phyloP scores from a whole-genome alignment of 805 yeast genomes.

The Metschnikowia chrysomelidarum region DNA sequence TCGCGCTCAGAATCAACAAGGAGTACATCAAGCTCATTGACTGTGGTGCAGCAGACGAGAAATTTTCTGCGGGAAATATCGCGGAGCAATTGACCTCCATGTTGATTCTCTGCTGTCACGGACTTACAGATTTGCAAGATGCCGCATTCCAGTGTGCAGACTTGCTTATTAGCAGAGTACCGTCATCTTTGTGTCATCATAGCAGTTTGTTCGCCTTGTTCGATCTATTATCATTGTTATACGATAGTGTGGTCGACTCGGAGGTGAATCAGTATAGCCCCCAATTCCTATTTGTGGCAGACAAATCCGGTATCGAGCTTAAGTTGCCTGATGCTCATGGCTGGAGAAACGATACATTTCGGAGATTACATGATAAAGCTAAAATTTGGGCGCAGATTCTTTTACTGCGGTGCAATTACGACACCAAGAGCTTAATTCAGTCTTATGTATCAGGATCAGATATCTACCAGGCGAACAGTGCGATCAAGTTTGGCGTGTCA shows the following conservation, averaged over 20 bases:
- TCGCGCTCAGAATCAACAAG: conserved; percentile 58
- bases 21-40: conserved; percentile 55
- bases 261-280: conserved; percentile 86
- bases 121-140: conserved; percentile 69
- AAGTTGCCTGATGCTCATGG: conserved; percentile 70
- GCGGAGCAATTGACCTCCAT: conserved; percentile 70
- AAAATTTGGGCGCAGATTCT: conserved; percentile 64
- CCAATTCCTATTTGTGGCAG: conserved; percentile 55
- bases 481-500: conserved; percentile 74
- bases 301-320: conserved; percentile 46
- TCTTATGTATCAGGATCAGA: conserved; percentile 56
- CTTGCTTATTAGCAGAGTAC: conserved; percentile 58
- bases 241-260: conserved; percentile 79
- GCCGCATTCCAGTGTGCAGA: conserved; percentile 80
- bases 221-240: conserved; percentile 75
- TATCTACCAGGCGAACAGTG: conserved; percentile 17
- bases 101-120: conserved; percentile 72
- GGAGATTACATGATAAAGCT: conserved; percentile 56
- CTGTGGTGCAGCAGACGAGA: conserved; percentile 46
- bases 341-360: conserved; percentile 72
- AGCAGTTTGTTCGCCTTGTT: conserved; percentile 71
- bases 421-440: conserved; percentile 76
- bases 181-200: conserved; percentile 76
- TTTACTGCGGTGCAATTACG: conserved; percentile 60
- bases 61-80: conserved; percentile 52